Evolutionary conservation across 345 rosid species (phyloP).

Genomic region (Citrus hindsii): DNA sequence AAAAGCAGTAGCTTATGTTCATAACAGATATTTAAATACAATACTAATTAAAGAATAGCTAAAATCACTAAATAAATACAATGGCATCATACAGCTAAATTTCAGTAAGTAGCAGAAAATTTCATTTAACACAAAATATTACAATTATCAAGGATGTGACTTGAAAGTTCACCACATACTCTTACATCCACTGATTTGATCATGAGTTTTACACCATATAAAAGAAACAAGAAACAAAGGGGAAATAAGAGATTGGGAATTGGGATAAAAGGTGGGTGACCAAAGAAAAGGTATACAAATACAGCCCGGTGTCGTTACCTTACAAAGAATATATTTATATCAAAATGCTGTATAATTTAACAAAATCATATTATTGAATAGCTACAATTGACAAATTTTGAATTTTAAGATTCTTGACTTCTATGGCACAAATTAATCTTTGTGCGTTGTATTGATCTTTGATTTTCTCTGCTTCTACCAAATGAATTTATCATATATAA

Average conservation of each 20-base stretch:
- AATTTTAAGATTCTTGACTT: constrained; percentile 16
- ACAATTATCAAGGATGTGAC: not conserved
- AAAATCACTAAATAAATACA: too few species aligned
- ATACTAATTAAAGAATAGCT: too few species aligned
- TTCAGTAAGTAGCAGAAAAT: not conserved
- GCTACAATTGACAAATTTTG: constrained; percentile 15
- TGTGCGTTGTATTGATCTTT: constrained; percentile 6
- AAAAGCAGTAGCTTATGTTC: too few species aligned
- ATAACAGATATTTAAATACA: too few species aligned
- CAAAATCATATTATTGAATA: constrained; percentile 26
- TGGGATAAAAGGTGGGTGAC: too few species aligned
- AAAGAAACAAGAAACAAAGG: not conserved
- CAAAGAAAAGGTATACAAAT: not conserved
- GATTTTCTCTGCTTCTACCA: constrained; percentile 1
- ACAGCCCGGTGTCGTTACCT: not conserved
- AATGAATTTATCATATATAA: not conserved
- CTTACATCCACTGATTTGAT: not conserved
- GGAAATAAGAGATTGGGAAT: not conserved
- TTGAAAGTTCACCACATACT: not conserved
- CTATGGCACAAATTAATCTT: constrained; percentile 7
- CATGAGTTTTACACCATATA: not conserved
- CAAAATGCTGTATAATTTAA: constrained; percentile 10
- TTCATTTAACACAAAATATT: not conserved
- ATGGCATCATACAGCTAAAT: too few species aligned
- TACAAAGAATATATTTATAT: constrained; percentile 25